Base-by-base conservation (phyloP, 768 basidiomycete species). In the Lepiota venenata region DNA sequence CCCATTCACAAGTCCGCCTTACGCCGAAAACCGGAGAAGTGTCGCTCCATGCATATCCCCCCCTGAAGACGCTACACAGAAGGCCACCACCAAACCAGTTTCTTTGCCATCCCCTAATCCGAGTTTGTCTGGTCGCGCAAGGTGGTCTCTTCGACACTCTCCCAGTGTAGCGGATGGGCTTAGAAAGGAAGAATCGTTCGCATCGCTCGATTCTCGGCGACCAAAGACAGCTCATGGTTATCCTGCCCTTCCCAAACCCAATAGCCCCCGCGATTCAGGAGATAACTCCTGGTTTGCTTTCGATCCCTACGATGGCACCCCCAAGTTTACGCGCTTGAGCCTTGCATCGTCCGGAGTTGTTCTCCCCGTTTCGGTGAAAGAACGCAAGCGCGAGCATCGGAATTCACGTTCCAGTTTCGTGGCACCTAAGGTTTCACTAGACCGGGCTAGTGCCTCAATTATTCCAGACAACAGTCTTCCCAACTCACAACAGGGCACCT, bases 271-370 rank as follows among this genome's bases (percentile, higher is more conserved):
- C 47, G 58, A 20, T 12, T 53, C 52, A n/a, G 49, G 53, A 35
- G 63, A 71, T 16, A 66, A 70, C 50, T 64, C 64, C 2, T 77
- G 75, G 75, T 64, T 74, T 49, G 61, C 71, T n/a, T 32, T 66
- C 27, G 68, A 65, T 41, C 55, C 70, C 0, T 75, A 71, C 55
- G 66, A 61, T 6, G 61, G 58, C 6, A 74, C 69, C 1, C 78
- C 78, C 3, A 68, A 66, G 21, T 79, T 79, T 60, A 66, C 70
- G 29, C 68, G 76, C 4, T 64, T 74, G 32, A 65, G 71, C 12
- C 60, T 78, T 9, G 56, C 66, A 2, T 57, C 65, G 2, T 54
- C 70, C 1, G 56, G 61, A 15, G 71, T 78, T 14, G 68, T 78
- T 7, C 64, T 79, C 36, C 78, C 76, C n/a, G 56, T 77, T 2